Evolutionary conservation across 495 filamentous ascomycete species (phyloP), one percentile per base, ranked within the genome.

Genomic region (Aspergillus baeticus): DNA sequence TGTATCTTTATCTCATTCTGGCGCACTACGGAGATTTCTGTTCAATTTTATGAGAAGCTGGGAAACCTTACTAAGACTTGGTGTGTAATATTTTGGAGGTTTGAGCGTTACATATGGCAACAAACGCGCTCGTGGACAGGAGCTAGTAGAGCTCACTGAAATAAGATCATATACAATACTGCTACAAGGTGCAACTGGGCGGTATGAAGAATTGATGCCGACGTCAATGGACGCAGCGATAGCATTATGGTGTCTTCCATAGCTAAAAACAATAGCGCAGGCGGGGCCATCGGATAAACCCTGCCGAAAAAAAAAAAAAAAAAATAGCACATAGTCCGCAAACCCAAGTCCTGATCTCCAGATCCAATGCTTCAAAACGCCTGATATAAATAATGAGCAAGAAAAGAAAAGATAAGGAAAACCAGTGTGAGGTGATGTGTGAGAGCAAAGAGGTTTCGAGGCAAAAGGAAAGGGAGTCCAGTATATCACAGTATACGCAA

Each of bases 331-430:
- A 55, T 55, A 49, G 53, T 35, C 55, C 53, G 48, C 51, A 66
- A 58, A 61, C 56, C 61, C 63, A 66, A 61, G 55, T 63, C 62
- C 66, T 65, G 41, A 67, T 68, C 57, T 62, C 70, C 69, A 56
- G 60, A 70, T 64, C 62, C 69, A 62, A 71, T 72, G 67, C 71
- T 69, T 63, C 56, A 68, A 46, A 73, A 69, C 69, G 67, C 67
- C 64, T 14, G 55, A 43, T 61, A 54, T 37, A 57, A 62, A 44
- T 57, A 63, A 51, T 42, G 23, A 46, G 62, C 47, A 55, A 67
- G 57, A 60, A 54, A 68, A 65, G 59, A 62, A 61, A 60, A 68
- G 61, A 55, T 59, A 57, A 22, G 39, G 49, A 58, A 61, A 54
- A 49, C 50, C 60, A 57, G 22, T 29, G 58, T 54, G 64, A 62